A percentile compares a stretch with the other conserved stretches of the same genome.
Conservation (phyloP, 495 filamentous ascomycete genomes). For the Amniculicola lignicola region DNA sequence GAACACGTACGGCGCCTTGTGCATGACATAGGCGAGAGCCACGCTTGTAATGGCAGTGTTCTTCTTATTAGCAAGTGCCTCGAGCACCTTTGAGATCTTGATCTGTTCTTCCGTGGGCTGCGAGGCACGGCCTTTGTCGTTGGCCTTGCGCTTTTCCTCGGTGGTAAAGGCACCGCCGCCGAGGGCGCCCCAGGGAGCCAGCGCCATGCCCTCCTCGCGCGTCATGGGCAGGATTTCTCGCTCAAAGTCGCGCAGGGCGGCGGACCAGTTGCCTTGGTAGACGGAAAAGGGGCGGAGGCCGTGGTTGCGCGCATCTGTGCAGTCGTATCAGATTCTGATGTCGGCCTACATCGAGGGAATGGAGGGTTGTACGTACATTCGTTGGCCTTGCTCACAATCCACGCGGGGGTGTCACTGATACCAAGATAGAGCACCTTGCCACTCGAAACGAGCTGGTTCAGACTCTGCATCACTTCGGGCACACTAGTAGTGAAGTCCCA, state of each 20-base stretch:
- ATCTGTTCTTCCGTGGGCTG: constrained; percentile 43
- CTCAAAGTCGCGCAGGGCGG: constrained; percentile 46
- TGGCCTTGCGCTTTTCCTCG: constrained; percentile 32
- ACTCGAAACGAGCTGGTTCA: constrained; percentile 38
- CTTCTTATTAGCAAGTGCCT: constrained; percentile 51
- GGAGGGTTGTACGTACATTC: constrained; percentile 20
- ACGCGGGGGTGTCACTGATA: constrained; percentile 44
- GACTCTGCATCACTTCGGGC: constrained; percentile 42
- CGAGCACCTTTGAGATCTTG: constrained; percentile 57
- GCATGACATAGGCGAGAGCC: constrained; percentile 70
- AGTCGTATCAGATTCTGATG: background rate
- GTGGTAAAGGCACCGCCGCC: constrained; percentile 40
- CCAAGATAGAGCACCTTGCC: constrained; percentile 45
- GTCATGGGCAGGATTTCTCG: constrained; percentile 56
- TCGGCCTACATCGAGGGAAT: constrained; percentile 7
- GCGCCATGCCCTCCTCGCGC: constrained; percentile 38
- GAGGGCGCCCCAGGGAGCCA: constrained; percentile 42
- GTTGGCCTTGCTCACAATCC: constrained; percentile 42
- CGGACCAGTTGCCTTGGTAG: constrained; percentile 65
- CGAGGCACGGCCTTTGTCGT: constrained; percentile 32
- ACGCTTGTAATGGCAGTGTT: constrained; percentile 41
- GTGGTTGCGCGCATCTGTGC: constrained; percentile 31
- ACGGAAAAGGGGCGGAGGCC: constrained; percentile 61
- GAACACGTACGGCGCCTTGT: constrained; percentile 72
- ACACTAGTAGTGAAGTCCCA: constrained; percentile 44